Base-by-base conservation (phyloP, 2,329 filamentous ascomycete species). In the Arthrobotrys sphaeroides region DNA sequence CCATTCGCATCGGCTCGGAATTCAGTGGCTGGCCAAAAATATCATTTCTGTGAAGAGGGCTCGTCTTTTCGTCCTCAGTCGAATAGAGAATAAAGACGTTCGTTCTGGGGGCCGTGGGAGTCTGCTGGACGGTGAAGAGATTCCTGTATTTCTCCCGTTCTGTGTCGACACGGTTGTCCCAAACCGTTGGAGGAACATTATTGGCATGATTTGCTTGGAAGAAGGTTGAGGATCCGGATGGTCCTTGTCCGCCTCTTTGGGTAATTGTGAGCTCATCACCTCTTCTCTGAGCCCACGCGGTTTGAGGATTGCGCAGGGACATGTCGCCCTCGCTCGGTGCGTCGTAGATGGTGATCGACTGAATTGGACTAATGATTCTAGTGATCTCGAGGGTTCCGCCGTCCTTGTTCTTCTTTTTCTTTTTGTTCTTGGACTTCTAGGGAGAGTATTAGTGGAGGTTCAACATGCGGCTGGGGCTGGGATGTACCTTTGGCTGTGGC, bases 401-500 rank as follows among this genome's bases (percentile, higher is more conserved):
- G 1, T 65, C 62, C 5, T 40, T 22, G 26, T 65, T 69, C 40
- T 49, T 49, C 13, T 38, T 16, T 7, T 65, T 72, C 13, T 64
- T 64, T 5, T 65, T 64, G 38, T 62, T 68, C 12, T 47, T 49
- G 5, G 40, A 51, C n/a, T 43, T 61, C 65, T 59, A 31, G 2
- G 13, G 7, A 22, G 2, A 12, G 1, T n/a, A 40, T 69, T 33
- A 60, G 38, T 26, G n/a, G 5, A 5, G 28, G 12, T 40, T 36
- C 4, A 20, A 9, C 4, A 2, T 10, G 28, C 3, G 6, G n/a
- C n/a, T 16, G 1, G 0, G n/a, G 24, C 28, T 40, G 10, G 20
- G n/a, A 28, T 28, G 13, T 65, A 65, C 72, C 42, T 75, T 75
- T 6, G 72, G 72, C 36, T 75, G 72, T 9, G 72, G 72, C 13